These are phyloP conservation scores for Zygosaccharomyces siamensis DNA, from an alignment of 805 yeast species.

Conservation along the genomic window DNA sequence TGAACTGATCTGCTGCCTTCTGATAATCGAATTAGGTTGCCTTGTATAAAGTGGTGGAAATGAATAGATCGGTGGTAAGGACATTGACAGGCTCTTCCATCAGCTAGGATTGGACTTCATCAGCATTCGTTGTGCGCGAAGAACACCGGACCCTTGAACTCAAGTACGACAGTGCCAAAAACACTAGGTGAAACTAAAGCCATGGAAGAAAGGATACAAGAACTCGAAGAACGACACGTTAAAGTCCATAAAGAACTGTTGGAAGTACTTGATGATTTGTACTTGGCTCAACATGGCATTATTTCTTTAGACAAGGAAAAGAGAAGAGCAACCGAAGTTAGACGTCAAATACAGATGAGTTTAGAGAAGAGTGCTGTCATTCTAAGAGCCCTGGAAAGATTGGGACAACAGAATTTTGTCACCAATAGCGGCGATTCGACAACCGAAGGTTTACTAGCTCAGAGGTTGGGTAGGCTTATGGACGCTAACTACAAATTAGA, in stretches of 20 bases:
- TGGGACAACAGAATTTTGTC: neutral
- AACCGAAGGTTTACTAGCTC: slow-evolving; percentile 18
- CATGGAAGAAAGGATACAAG: slow-evolving; percentile 14
- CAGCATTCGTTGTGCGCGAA: neutral
- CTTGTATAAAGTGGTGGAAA: slow-evolving; percentile 92
- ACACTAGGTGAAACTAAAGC: neutral
- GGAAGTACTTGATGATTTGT: slow-evolving; percentile 33
- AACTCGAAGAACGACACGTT: slow-evolving; percentile 32
- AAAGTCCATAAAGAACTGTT: slow-evolving; percentile 33
- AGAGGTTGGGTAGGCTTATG: slow-evolving; percentile 15
- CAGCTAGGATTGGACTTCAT: neutral
- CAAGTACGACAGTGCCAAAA: neutral
- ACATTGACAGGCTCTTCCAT: neutral
- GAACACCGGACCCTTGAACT: neutral
- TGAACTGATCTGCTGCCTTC: slow-evolving; percentile 68
- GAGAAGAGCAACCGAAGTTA: slow-evolving; percentile 14
- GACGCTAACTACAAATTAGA: slow-evolving; percentile 20
- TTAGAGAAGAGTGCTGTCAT: slow-evolving; percentile 24
- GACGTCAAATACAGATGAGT: slow-evolving; percentile 22
- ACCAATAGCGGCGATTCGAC: neutral
- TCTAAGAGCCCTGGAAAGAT: slow-evolving; percentile 17
- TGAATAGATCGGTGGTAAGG: slow-evolving; percentile 53
- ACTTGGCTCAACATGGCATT: slow-evolving; percentile 15
- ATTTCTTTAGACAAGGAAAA: slow-evolving; percentile 4
- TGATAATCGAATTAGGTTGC: slow-evolving; percentile 78